Conservation (phyloP, 306 rosid genomes). For the Gillenia trifoliata region DNA sequence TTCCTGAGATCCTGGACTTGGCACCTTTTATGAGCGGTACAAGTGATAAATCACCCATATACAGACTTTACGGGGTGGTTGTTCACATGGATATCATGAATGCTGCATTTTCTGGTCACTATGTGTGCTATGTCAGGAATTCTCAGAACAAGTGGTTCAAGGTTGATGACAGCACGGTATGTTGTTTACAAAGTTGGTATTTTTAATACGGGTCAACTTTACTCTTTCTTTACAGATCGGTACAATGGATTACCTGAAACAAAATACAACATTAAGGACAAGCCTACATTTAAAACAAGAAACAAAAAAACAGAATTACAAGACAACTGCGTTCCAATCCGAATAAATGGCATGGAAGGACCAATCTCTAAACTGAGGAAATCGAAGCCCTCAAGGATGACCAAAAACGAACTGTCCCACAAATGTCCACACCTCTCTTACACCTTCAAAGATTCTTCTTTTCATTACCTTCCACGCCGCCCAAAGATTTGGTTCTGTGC, state of each 20-base stretch:
- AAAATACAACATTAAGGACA: neutral
- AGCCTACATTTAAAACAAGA: neutral
- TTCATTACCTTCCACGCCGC: neutral
- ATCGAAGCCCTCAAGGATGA: neutral
- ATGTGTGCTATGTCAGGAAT: slow-evolving; percentile 88
- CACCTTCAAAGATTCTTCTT: neutral
- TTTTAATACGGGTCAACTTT: neutral
- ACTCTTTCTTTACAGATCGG: too few relatives aligned
- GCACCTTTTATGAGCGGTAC: slow-evolving; percentile 90
- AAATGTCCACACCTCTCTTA: neutral
- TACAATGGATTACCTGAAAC: neutral
- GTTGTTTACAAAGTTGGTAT: slow-evolving; percentile 16
- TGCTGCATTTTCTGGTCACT: slow-evolving; percentile 94
- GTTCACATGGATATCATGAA: slow-evolving; percentile 95
- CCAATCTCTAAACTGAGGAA: neutral
- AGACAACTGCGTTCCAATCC: neutral
- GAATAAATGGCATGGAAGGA: neutral
- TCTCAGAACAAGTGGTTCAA: slow-evolving; percentile 93
- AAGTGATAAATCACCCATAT: slow-evolving; percentile 80
- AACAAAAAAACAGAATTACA: neutral
- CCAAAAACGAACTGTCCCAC: neutral
- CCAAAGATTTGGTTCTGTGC: neutral
- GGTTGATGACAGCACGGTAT: slow-evolving; percentile 87
- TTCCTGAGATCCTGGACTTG: slow-evolving; percentile 79
- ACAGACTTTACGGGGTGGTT: slow-evolving; percentile 81